phyloP scores from a whole-genome alignment of 495 filamentous ascomycete species.

The Tirmania nivea region DNA sequence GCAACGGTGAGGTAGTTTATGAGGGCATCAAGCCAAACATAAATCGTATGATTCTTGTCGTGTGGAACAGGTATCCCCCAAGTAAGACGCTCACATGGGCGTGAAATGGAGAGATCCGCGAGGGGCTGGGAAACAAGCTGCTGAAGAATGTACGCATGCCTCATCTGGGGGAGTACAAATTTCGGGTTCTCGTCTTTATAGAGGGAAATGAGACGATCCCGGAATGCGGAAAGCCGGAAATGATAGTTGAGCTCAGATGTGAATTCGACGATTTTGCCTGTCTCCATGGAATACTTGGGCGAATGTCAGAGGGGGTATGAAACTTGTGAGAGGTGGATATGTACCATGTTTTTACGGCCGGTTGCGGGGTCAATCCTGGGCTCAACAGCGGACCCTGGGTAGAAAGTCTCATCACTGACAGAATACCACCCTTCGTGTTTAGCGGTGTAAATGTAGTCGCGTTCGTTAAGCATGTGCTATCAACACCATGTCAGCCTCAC shows the following conservation, averaged over 20 bases:
- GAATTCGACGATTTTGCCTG: slow-evolving; percentile 83
- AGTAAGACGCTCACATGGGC: slow-evolving; percentile 49
- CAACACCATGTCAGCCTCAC: neutral
- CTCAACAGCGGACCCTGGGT: slow-evolving; percentile 53
- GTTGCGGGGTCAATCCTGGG: slow-evolving; percentile 56
- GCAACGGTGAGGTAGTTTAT: slow-evolving; percentile 80
- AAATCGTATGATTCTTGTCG: slow-evolving; percentile 74
- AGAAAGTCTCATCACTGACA: slow-evolving; percentile 90
- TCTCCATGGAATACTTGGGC: slow-evolving; percentile 40
- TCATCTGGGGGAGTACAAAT: slow-evolving; percentile 44
- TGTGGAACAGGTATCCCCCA: slow-evolving; percentile 87
- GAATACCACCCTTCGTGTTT: slow-evolving; percentile 95
- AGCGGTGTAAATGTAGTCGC: slow-evolving; percentile 59
- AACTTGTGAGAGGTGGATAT: no score
- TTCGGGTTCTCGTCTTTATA: slow-evolving; percentile 43
- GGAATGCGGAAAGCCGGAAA: slow-evolving; percentile 69
- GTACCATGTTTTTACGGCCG: slow-evolving; percentile 54
- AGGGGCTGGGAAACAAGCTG: slow-evolving; percentile 46
- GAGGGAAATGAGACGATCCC: slow-evolving; percentile 49
- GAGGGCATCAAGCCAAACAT: slow-evolving; percentile 92
- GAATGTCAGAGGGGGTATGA: no score
- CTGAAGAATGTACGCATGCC: slow-evolving; percentile 46
- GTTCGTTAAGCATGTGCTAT: slow-evolving; percentile 38
- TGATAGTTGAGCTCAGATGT: slow-evolving; percentile 86
- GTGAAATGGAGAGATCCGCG: slow-evolving; percentile 70